Evolutionary conservation across 208 protist genomes (phyloP), one percentile per base, ranked within the genome.

Genomic region (Leishmania tropica): DNA sequence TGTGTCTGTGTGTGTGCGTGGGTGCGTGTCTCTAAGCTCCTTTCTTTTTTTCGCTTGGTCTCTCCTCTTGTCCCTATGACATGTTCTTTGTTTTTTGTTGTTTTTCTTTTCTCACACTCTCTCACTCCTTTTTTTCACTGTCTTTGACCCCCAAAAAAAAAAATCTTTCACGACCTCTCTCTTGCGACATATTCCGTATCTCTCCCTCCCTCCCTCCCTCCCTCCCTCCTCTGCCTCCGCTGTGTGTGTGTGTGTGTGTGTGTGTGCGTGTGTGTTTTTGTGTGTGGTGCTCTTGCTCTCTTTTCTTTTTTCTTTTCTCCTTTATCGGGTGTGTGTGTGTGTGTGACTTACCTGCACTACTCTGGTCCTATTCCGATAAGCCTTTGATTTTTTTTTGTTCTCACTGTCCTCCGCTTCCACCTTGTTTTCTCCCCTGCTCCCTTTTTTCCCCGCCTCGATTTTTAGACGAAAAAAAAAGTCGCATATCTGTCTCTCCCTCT

Each of bases 261-360:
- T 31, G 1, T 62, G 3, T 10, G 24, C 35, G 58, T 35, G 58
- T 21, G 17, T 62, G 1, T 62, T 3, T 62, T 17, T 62, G 56
- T 31, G 28, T 8, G 56, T 62, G 56, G 19, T 28, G 47, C 28
- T 78, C 10, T 83, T 28, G 35, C n/a, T 31, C 73, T 42, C 77
- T 81, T 35, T 28, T 54, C n/a, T 21, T 73, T 42, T 70, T 35
- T 75, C 78, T 31, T 72, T 60, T 13, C 51, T 10, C 64, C 17
- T 83, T 42, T 75, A 2, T n/a, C 40, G 35, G 19, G 31, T 28
- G 24, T 62, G 53, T 21, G 28, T 21, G 28, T 64, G 3, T 24
- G 7, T 17, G 21, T 35, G 54, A 11, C n/a, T 35, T 28, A 11
- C 28, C 58, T 35, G 21, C 58, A 2, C 58, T 64, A 5, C 58